phyloP scores from a whole-genome alignment of 768 basidiomycete genomes.

The Amanita rubescens region DNA sequence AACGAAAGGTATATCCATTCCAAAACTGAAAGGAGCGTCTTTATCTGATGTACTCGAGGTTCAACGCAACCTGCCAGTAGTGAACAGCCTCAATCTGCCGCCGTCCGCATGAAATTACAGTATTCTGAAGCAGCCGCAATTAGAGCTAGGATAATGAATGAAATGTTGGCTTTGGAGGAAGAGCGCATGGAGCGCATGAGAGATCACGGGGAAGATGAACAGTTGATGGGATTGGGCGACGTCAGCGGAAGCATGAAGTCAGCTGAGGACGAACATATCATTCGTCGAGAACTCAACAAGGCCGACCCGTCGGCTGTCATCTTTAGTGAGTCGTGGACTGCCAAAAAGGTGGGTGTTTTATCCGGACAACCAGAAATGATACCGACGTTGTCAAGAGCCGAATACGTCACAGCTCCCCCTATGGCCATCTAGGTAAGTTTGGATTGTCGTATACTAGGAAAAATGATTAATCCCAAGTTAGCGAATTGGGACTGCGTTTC shows the following conservation, averaged over 20 bases:
- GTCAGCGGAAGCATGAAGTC: conserved; percentile 51
- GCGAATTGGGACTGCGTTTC: conserved; percentile 87
- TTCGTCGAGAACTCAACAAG: conserved; percentile 88
- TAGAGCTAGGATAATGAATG: conserved; percentile 93
- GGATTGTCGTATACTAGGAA: not conserved
- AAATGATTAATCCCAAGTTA: conserved; percentile 17
- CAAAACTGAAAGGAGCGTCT: conserved; percentile 61
- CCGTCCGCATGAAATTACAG: conserved; percentile 65
- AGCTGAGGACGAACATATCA: conserved; percentile 89
- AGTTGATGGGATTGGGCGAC: conserved; percentile 52
- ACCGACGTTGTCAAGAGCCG: conserved; percentile 46
- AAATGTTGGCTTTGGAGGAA: conserved; percentile 96
- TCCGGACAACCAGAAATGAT: not conserved
- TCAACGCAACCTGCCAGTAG: conserved; percentile 9
- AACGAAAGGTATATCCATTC: conserved; percentile 18
- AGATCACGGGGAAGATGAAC: conserved; percentile 57
- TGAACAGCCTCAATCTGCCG: conserved; percentile 22
- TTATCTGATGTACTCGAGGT: conserved; percentile 21
- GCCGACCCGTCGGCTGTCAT: conserved; percentile 94
- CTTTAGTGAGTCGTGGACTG: conserved; percentile 90
- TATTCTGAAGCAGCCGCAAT: conserved; percentile 84
- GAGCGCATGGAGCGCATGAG: conserved; percentile 94
- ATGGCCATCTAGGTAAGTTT: conserved; percentile 81
- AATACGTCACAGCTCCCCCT: conserved; percentile 89
- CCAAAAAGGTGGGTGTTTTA: conserved; percentile 69